These are phyloP conservation scores for Chytriomyces sp. DNA, from an alignment of 192 early-diverging fungal genomes.

Conservation along the genomic window DNA sequence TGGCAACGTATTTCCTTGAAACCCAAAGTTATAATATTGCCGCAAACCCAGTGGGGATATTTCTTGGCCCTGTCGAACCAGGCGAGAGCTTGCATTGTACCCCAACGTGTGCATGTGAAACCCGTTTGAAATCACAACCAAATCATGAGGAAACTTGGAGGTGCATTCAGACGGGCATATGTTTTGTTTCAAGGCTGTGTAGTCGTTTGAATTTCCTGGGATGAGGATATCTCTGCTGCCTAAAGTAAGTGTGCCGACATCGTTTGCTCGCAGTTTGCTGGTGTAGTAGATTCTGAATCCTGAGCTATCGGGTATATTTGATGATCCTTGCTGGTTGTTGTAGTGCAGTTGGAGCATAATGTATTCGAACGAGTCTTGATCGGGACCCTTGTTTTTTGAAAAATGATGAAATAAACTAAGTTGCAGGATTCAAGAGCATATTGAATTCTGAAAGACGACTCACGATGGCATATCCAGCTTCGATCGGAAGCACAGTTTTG, in stretches of 20 bases:
- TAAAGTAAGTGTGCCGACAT: constrained; percentile 6
- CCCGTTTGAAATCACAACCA: constrained; percentile 28
- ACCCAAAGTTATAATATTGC: constrained; percentile 31
- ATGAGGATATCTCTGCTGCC: constrained; percentile 11
- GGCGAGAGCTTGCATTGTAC: constrained; percentile 9
- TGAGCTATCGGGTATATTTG: constrained; percentile 1
- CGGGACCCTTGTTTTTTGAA: not conserved
- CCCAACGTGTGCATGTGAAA: constrained; percentile 34
- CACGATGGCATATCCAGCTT: constrained; percentile 28
- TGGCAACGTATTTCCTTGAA: not conserved
- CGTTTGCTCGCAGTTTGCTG: constrained; percentile 16
- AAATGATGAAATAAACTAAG: not conserved
- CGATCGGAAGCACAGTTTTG: not conserved
- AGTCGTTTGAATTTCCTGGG: not conserved
- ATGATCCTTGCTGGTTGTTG: constrained; percentile 14
- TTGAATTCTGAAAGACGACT: not conserved
- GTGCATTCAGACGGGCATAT: constrained; percentile 30
- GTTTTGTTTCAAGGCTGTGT: not conserved
- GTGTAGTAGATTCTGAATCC: constrained; percentile 33
- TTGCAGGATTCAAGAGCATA: not conserved
- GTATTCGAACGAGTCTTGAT: not conserved
- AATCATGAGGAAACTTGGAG: constrained; percentile 13
- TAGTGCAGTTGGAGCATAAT: constrained; percentile 30
- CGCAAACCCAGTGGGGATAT: constrained; percentile 1
- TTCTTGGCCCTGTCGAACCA: constrained; percentile 16